These are phyloP conservation scores for Pseudognaphalium luteoalbum DNA, from an alignment of 129 eudicot species.

Conservation along the genomic window DNA sequence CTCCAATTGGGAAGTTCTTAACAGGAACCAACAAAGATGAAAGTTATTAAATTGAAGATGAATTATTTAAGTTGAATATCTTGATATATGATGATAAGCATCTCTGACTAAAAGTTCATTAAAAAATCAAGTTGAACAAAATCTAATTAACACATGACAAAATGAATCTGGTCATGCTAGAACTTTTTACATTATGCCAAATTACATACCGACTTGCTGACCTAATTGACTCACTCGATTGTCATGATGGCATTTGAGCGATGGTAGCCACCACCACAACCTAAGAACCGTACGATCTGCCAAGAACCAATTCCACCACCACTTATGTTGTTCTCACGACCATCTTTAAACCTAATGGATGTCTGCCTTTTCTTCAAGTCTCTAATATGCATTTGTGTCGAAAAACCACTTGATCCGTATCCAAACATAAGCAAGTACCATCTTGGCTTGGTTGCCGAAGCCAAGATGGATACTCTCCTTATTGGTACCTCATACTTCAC, in stretches of 20 bases:
- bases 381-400: constrained; percentile 41
- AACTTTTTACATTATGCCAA: constrained; percentile 19
- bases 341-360: constrained; percentile 17
- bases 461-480: constrained; percentile 39
- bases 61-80: background rate
- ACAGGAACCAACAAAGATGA: constrained; percentile 14
- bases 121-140: background rate
- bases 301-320: constrained; percentile 29
- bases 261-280: constrained; percentile 42
- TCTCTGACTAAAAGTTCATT: background rate
- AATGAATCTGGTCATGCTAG: constrained; percentile 17
- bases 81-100: constrained; percentile 16
- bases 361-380: constrained; percentile 57
- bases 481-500: constrained; percentile 33
- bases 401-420: constrained; percentile 33
- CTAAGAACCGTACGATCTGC: constrained; percentile 45
- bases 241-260: constrained; percentile 27
- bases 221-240: constrained; percentile 28
- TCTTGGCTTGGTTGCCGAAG: constrained; percentile 45
- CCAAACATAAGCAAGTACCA: constrained; percentile 58
- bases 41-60: background rate
- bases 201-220: constrained; percentile 23
- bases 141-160: constrained; percentile 21
- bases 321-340: constrained; percentile 6
- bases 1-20: constrained; percentile 14